Conservation (phyloP, 2,329 filamentous ascomycete genomes). For the Beauveria medogensis region DNA sequence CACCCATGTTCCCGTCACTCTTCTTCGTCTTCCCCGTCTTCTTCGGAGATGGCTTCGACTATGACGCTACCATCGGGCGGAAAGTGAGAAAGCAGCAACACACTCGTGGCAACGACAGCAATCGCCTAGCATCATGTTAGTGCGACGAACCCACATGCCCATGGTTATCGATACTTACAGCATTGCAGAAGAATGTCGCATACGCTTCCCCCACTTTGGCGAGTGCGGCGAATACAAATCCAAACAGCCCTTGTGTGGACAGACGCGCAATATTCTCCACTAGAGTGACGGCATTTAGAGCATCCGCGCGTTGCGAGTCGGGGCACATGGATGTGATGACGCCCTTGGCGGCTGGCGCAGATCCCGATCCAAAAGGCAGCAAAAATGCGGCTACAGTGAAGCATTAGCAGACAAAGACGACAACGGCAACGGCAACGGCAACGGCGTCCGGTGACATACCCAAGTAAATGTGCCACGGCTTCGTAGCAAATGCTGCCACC, state of each 20-base stretch:
- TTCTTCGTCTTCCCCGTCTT: not conserved
- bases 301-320: constrained; percentile 53
- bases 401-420: not conserved
- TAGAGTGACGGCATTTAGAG: constrained; percentile 59
- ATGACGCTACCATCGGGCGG: constrained; percentile 28
- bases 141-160: not conserved
- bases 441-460: constrained; percentile 24
- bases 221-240: constrained; percentile 56
- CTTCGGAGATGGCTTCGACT: not conserved
- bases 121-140: constrained; percentile 34
- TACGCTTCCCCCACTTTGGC: constrained; percentile 51
- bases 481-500: constrained; percentile 51
- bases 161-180: constrained; percentile 31
- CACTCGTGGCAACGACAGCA: constrained; percentile 35
- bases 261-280: constrained; percentile 62
- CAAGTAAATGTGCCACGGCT: constrained; percentile 62
- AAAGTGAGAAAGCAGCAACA: constrained; percentile 35
- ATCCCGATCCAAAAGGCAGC: constrained; percentile 61
- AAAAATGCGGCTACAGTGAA: constrained; percentile 44
- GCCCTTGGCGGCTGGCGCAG: constrained; percentile 61
- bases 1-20: not conserved
- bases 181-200: constrained; percentile 61
- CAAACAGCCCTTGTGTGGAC: constrained; percentile 57
- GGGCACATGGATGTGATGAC: constrained; percentile 66
- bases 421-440: not conserved